Evolutionary conservation across 2,329 filamentous ascomycete genomes (phyloP).

Genomic region (Pestalotiopsis fici): DNA sequence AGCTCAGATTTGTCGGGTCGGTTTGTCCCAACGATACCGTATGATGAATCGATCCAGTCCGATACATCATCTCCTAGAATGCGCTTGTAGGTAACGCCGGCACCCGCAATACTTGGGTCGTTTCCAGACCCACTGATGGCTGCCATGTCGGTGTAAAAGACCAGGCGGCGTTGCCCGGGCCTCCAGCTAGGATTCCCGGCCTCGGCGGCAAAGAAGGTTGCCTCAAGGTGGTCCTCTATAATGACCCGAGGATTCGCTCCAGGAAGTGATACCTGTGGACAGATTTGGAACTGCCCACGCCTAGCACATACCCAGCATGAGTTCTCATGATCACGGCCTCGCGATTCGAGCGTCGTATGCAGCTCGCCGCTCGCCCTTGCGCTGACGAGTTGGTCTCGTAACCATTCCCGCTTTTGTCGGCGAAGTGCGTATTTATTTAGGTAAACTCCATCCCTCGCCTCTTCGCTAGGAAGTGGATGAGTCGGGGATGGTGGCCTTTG

Average conservation of each 20-base stretch:
- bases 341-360: not conserved
- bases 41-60: not conserved
- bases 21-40: not conserved
- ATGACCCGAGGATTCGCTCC: not conserved
- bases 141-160: not conserved
- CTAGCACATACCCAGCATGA: conserved; percentile 1
- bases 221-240: not conserved
- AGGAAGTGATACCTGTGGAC: not conserved
- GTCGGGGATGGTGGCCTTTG: too few relatives aligned
- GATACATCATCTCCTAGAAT: not conserved
- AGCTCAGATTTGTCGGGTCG: not conserved
- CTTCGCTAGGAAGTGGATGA: too few relatives aligned
- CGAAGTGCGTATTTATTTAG: too few relatives aligned
- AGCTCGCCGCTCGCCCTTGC: not conserved
- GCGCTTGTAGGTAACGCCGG: not conserved
- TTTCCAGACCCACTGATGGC: not conserved
- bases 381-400: not conserved
- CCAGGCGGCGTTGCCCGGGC: not conserved
- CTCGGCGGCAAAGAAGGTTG: not conserved
- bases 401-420: not conserved
- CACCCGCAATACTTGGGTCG: not conserved
- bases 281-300: not conserved
- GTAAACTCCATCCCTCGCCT: too few relatives aligned
- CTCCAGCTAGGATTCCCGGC: not conserved
- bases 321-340: not conserved